These are phyloP conservation scores for Xanthoconium purpureum DNA, from an alignment of 768 basidiomycete species.

Conservation along the genomic window DNA sequence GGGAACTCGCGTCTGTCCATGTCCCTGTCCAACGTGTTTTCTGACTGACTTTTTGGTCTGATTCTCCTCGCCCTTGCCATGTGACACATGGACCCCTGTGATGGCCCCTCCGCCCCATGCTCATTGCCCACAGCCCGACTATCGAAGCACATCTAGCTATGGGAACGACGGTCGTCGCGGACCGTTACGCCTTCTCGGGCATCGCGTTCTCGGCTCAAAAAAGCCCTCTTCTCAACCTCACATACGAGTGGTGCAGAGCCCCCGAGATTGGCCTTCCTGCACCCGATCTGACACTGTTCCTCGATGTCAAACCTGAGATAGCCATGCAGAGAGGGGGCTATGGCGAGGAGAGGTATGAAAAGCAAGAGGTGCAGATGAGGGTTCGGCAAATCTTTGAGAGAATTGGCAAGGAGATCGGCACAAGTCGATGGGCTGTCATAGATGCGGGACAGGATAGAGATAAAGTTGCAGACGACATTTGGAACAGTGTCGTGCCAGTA, in stretches of 20 bases:
- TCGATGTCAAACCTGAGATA: slow-evolving; percentile 71
- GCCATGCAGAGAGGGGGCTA: slow-evolving; percentile 74
- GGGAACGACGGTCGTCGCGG: slow-evolving; percentile 79
- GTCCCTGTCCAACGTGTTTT: neutral
- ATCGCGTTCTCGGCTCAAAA: slow-evolving; percentile 82
- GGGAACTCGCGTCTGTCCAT: slow-evolving; percentile 80
- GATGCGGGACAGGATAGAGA: slow-evolving; percentile 55
- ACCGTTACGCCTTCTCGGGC: slow-evolving; percentile 96
- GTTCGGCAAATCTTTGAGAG: slow-evolving; percentile 60
- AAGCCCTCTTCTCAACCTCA: slow-evolving; percentile 38
- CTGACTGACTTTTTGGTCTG: neutral
- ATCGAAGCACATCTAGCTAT: slow-evolving; percentile 57
- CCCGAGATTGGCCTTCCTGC: slow-evolving; percentile 87
- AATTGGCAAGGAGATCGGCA: slow-evolving; percentile 52
- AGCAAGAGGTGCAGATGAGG: slow-evolving; percentile 64
- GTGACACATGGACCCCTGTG: no score
- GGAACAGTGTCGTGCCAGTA: slow-evolving; percentile 48
- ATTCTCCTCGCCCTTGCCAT: no score
- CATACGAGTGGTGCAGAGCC: slow-evolving; percentile 78
- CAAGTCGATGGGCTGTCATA: slow-evolving; percentile 50
- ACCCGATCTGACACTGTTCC: slow-evolving; percentile 86
- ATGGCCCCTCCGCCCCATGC: neutral
- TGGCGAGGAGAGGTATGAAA: slow-evolving; percentile 87
- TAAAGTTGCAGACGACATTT: slow-evolving; percentile 53
- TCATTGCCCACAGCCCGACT: slow-evolving; percentile 40